Evolutionary conservation across 352 stramenopile genomes (phyloP), one percentile per base, ranked within the genome.

Genomic region (Globisporangium solare): DNA sequence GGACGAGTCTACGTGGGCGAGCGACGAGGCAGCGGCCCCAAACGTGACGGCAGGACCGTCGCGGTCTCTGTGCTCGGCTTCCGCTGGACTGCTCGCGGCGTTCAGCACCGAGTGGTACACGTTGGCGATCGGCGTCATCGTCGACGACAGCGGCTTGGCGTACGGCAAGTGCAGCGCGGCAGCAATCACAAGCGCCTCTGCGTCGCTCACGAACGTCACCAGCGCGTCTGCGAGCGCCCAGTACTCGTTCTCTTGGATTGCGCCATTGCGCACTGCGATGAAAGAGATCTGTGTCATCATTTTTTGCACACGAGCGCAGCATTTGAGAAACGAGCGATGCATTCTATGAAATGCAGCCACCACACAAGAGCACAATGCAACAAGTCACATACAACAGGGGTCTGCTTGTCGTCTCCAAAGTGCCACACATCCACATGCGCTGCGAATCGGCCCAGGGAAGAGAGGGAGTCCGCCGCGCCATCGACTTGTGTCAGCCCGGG

Each of bases 131-230:
- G 47, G 56, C n/a, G 24, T 20, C n/a, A 37, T 48, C n/a, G 49
- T 45, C 43, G 54, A 37, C 6, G 74, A 27, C 24, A 27, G 24
- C 24, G 24, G 62, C 48, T 85, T 79, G 52, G 76, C 79, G 60
- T 86, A 73, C 21, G 79, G 75, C 40, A 89, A 58, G 54, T 89
- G 75, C 51, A 88, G 56, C 21, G 79, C 66, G 39, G 68, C 75
- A 20, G 86, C 48, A 15, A 88, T 58, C 20, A 62, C 75, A 45
- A 89, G 64, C 49, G 61, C 42, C 14, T 74, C 51, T 11, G 58
- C 60, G 18, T 51, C 56, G 53, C 66, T 71, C 1, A 89, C 40
- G 40, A 63, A 59, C 18, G 67, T 60, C 2, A 81, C 53, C 8
- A 89, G 56, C 27, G 73, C 69, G 47, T 85, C 69, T 13, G 73